Evolutionary conservation across 2,329 filamentous ascomycete species (phyloP).

Genomic region (Beauveria pseudobassiana): DNA sequence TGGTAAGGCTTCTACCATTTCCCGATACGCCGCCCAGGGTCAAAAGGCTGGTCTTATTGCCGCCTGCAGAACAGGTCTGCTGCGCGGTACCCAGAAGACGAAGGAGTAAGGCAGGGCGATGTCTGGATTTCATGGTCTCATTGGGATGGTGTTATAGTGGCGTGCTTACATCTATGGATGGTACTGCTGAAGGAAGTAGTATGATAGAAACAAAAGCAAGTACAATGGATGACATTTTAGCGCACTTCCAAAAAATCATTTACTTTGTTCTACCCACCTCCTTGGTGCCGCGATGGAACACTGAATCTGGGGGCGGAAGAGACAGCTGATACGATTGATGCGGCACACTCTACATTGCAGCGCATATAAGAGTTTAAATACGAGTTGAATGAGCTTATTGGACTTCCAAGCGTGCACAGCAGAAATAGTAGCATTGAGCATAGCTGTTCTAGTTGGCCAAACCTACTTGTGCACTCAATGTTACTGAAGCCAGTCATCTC

Average conservation of each 20-base stretch:
- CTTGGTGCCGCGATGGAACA: neutral
- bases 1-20: conserved; percentile 99
- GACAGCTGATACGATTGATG: too few species aligned
- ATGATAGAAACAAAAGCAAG: conserved; percentile 41
- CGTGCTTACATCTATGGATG: conserved; percentile 53
- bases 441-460: too few species aligned
- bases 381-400: neutral
- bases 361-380: neutral
- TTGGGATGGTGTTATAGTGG: conserved; percentile 59
- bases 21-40: conserved; percentile 92
- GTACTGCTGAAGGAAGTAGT: conserved; percentile 40
- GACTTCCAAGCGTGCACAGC: neutral
- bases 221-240: conserved; percentile 37
- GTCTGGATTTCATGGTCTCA: conserved; percentile 45
- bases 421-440: neutral
- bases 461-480: too few species aligned
- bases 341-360: neutral
- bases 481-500: too few species aligned
- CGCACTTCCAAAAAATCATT: conserved; percentile 25
- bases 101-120: conserved; percentile 66
- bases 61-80: conserved; percentile 97
- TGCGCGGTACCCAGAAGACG: conserved; percentile 99
- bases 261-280: conserved; percentile 3
- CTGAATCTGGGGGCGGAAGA: neutral
- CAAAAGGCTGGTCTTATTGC: conserved; percentile 99